These are phyloP conservation scores for Entelexis sorbosivorans DNA, from an alignment of 1,139 yeast genomes.

Conservation along the genomic window DNA sequence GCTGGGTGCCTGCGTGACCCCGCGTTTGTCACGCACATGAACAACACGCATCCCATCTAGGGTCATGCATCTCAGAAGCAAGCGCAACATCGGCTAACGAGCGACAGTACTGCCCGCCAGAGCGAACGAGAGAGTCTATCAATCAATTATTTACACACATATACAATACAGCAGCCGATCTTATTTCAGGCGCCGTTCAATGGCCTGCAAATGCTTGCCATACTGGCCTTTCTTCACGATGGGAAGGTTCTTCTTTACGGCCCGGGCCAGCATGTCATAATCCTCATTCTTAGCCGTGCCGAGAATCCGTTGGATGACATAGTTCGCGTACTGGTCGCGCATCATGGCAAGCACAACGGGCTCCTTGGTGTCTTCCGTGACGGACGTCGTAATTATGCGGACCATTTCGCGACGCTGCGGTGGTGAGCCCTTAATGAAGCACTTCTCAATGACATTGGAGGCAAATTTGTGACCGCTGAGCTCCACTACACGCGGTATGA, in stretches of 20 bases:
- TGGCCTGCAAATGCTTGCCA: slow-evolving; percentile 81
- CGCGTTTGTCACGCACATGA: no score
- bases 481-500: slow-evolving; percentile 53
- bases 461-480: slow-evolving; percentile 95
- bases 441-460: slow-evolving; percentile 91
- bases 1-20: background rate
- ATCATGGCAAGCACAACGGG: slow-evolving; percentile 52
- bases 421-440: slow-evolving; percentile 61
- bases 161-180: background rate
- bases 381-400: slow-evolving; percentile 42
- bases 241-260: slow-evolving; percentile 34
- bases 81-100: no score
- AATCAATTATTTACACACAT: slow-evolving; percentile 2
- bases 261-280: slow-evolving; percentile 31
- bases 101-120: no score
- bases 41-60: no score
- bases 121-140: background rate
- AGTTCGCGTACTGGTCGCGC: slow-evolving; percentile 96
- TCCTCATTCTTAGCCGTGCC: slow-evolving; percentile 67
- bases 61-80: no score
- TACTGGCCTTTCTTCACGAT: slow-evolving; percentile 35
- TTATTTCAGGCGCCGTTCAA: slow-evolving; percentile 47
- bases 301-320: slow-evolving; percentile 87
- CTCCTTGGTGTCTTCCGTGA: slow-evolving; percentile 31
- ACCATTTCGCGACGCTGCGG: slow-evolving; percentile 55